These are phyloP conservation scores for Lanmaoa rubissima DNA, from an alignment of 768 basidiomycete genomes.

Conservation along the genomic window DNA sequence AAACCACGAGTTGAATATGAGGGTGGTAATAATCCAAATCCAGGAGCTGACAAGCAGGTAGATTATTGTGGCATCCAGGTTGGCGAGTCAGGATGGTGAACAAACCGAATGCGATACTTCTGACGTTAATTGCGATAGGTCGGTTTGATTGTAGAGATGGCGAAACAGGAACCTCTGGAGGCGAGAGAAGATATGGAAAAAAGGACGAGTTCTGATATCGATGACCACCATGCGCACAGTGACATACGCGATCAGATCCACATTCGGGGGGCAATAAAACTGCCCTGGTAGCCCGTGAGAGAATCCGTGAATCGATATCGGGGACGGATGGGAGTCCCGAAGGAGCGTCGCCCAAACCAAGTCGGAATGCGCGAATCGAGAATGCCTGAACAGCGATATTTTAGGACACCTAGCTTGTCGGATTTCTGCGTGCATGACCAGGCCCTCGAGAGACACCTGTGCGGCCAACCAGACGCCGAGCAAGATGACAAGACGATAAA, in stretches of 20 bases:
- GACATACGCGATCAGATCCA: conserved; percentile 14
- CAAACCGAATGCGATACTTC: conserved; percentile 10
- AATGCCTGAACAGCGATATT: conserved; percentile 25
- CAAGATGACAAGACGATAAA: not conserved
- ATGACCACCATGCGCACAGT: conserved; percentile 2
- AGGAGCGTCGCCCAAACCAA: conserved; percentile 7
- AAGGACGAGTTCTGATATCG: conserved; percentile 19
- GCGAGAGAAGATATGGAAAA: conserved; percentile 4
- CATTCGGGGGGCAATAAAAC: not conserved
- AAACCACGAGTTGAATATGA: not conserved
- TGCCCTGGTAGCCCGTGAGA: conserved; percentile 22
- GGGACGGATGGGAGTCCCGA: conserved; percentile 6
- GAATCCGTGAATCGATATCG: conserved; percentile 21
- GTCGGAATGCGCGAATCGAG: not conserved
- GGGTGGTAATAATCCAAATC: conserved; percentile 8
- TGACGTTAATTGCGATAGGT: conserved; percentile 23
- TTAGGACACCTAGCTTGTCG: conserved; percentile 14
- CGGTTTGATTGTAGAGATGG: conserved; percentile 1
- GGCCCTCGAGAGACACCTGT: not conserved
- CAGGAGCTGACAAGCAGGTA: not conserved
- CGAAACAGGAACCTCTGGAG: conserved; percentile 3
- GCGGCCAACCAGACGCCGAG: not conserved
- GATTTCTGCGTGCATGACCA: not conserved
- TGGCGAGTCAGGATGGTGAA: not conserved
- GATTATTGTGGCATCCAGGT: not conserved